Conservation (phyloP, 2,329 filamentous ascomycete genomes). For the Fusarium odoratissimum region DNA sequence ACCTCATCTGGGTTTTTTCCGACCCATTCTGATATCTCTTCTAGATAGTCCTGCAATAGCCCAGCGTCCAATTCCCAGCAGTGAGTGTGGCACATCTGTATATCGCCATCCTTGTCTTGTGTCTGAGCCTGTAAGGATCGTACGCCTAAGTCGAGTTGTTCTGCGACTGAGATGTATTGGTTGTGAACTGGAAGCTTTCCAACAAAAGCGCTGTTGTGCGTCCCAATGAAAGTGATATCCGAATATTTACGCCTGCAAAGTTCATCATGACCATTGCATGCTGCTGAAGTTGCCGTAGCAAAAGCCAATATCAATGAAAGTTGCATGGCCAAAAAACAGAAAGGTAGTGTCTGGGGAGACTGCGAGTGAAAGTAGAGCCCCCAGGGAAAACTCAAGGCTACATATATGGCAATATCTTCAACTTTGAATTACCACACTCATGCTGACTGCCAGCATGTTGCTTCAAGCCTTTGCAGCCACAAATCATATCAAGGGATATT, state of each 20-base stretch:
- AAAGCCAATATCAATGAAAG: slow-evolving; percentile 31
- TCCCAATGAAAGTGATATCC: slow-evolving; percentile 69
- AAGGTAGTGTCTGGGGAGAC: neutral
- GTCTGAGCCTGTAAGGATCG: slow-evolving; percentile 74
- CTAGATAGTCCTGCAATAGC: slow-evolving; percentile 65
- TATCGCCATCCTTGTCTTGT: slow-evolving; percentile 61
- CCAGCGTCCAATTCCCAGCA: slow-evolving; percentile 71
- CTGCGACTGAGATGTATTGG: slow-evolving; percentile 68
- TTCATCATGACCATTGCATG: slow-evolving; percentile 68
- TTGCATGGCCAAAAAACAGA: slow-evolving; percentile 19
- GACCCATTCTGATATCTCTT: slow-evolving; percentile 69
- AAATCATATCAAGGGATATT: slow-evolving; percentile 10
- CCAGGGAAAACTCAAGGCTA: neutral
- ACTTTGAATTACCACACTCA: neutral
- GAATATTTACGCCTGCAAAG: slow-evolving; percentile 69
- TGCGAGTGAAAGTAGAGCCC: neutral
- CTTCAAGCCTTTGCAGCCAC: slow-evolving; percentile 13
- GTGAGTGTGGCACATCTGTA: slow-evolving; percentile 73
- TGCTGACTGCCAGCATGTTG: neutral
- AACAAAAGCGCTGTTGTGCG: slow-evolving; percentile 75
- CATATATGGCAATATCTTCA: slow-evolving; percentile 5
- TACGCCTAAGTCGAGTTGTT: slow-evolving; percentile 70
- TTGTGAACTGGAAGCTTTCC: slow-evolving; percentile 66
- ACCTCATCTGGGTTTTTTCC: slow-evolving; percentile 69
- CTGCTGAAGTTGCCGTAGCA: slow-evolving; percentile 36